Conservation (phyloP, 345 rosid species). For the Eucalyptus globulus region DNA sequence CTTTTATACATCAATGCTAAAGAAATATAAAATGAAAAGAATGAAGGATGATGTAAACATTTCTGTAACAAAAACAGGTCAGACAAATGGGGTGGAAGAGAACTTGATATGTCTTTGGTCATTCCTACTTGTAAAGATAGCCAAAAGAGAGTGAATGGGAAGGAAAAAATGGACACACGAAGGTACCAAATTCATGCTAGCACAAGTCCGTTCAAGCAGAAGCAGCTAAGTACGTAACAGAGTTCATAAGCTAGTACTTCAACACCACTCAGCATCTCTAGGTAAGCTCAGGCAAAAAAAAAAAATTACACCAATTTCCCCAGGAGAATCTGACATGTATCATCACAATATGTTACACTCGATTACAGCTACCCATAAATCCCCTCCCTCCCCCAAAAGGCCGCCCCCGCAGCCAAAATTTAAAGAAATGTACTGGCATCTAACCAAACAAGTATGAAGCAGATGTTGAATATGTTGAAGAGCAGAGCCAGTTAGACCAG, state of each 20-base stretch:
- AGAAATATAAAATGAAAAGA: background rate
- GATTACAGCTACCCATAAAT: background rate
- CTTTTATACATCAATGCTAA: background rate
- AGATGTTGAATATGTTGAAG: background rate
- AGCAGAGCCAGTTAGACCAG: background rate
- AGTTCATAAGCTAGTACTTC: background rate
- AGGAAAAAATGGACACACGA: background rate
- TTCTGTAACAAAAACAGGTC: background rate
- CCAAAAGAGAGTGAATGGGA: background rate
- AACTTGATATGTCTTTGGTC: background rate
- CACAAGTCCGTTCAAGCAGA: background rate
- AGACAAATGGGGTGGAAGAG: background rate
- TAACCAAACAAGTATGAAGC: background rate
- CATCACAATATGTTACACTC: background rate
- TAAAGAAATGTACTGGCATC: background rate
- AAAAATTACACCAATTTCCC: background rate
- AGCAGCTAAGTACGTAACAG: background rate
- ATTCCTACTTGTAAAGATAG: background rate
- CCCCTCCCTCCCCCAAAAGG: background rate
- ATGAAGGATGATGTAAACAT: background rate
- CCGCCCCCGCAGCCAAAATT: background rate
- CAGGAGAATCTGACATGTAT: background rate
- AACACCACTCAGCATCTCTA: background rate
- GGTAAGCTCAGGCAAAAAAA: background rate
- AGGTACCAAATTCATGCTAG: background rate